Percentiles rank a stretch among this genome's conserved stretches.
phyloP scores from a whole-genome alignment of 345 rosid genomes.

The Chamaenerion angustifolium region DNA sequence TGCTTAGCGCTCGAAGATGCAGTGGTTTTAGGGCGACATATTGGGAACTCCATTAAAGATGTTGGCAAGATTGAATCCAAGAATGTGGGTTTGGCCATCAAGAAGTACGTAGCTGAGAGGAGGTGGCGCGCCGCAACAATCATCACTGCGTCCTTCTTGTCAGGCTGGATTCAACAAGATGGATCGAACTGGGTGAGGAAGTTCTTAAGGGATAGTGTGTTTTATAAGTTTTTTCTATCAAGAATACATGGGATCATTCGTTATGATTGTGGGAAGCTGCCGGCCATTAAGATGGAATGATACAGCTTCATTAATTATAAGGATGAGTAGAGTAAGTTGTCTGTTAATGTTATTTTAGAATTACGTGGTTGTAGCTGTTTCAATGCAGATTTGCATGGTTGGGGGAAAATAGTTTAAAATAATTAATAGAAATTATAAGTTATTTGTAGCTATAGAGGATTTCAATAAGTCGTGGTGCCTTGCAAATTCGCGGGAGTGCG shows the following conservation, averaged over 20 bases:
- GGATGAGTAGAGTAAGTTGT: too few species aligned
- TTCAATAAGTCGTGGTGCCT: too few species aligned
- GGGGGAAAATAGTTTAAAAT: too few species aligned
- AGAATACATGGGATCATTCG: background rate
- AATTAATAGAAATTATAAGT: too few species aligned
- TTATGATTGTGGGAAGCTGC: constrained; percentile 29
- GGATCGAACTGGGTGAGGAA: constrained; percentile 20
- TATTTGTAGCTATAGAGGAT: too few species aligned
- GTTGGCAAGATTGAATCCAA: background rate
- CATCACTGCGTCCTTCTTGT: constrained; percentile 14
- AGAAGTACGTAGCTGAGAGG: constrained; percentile 18
- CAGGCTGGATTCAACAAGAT: constrained; percentile 26
- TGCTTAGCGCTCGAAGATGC: constrained; percentile 30
- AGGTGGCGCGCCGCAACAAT: constrained; percentile 19
- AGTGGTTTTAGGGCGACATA: constrained; percentile 24
- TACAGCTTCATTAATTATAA: too few species aligned
- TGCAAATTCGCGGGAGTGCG: too few species aligned
- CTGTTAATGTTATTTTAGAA: too few species aligned
- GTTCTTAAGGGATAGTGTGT: constrained; percentile 17
- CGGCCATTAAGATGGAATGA: constrained; percentile 5
- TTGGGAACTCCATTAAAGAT: constrained; percentile 9
- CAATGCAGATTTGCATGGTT: too few species aligned
- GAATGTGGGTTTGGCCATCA: constrained; percentile 10
- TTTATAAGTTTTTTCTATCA: constrained; percentile 3
- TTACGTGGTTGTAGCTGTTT: too few species aligned